Percentiles rank a stretch among this genome's conserved stretches.
Evolutionary conservation across 176 grass and related monocot genomes (phyloP).

Genomic region (Raddia guianensis): DNA sequence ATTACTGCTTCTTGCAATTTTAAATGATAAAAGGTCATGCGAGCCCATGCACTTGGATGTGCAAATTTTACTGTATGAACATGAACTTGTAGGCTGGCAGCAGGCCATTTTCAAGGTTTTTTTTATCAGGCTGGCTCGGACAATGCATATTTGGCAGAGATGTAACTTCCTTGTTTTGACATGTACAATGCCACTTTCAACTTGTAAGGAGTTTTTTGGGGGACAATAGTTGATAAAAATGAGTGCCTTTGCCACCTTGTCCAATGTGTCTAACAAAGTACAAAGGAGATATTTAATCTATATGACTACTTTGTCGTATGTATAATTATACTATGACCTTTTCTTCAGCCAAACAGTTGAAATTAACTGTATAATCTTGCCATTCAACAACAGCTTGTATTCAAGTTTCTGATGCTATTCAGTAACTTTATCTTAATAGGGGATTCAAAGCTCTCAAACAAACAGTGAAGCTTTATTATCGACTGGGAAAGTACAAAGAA

Average conservation of each 20-base stretch:
- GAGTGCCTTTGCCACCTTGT: neutral
- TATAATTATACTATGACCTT: neutral
- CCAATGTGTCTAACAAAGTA: neutral
- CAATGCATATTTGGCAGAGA: neutral
- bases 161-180: neutral
- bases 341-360: neutral
- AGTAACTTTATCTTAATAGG: slow-evolving; percentile 51
- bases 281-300: neutral
- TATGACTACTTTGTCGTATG: too few species aligned
- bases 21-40: neutral
- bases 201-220: neutral
- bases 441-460: slow-evolving; percentile 98
- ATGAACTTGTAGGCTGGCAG: neutral
- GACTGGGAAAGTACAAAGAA: slow-evolving; percentile 86
- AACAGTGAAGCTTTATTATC: slow-evolving; percentile 98
- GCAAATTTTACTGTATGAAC: neutral
- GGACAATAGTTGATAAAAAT: neutral
- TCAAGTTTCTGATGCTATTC: slow-evolving; percentile 8
- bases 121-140: neutral
- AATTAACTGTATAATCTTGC: slow-evolving; percentile 22
- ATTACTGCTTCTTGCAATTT: neutral
- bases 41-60: neutral
- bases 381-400: slow-evolving; percentile 4
- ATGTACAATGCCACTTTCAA: neutral
- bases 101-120: neutral